A percentile compares a stretch with the other conserved stretches of the same genome.
Evolutionary conservation across 176 grass and related monocot genomes (phyloP).

Genomic region (Triticum timopheevii): DNA sequence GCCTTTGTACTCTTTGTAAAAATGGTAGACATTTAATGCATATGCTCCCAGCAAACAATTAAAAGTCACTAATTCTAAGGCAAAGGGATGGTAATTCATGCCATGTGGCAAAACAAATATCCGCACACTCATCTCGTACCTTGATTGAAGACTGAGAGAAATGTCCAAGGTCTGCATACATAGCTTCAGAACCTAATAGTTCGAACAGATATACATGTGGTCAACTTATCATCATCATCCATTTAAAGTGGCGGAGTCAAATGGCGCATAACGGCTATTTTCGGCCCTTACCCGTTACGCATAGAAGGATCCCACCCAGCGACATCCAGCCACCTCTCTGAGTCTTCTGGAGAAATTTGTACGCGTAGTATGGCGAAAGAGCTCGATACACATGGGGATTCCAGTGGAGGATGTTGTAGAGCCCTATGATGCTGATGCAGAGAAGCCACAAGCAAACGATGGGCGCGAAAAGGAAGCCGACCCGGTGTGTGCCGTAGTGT

Average conservation of each 20-base stretch:
- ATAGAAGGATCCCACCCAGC: slow-evolving; percentile 88
- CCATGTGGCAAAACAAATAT: not conserved
- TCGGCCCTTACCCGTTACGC: slow-evolving; percentile 71
- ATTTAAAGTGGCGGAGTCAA: not conserved
- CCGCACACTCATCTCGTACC: slow-evolving; percentile 40
- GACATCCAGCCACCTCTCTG: slow-evolving; percentile 80
- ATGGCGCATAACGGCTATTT: not conserved
- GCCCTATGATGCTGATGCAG: slow-evolving; percentile 74
- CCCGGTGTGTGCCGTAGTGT: slow-evolving; percentile 77
- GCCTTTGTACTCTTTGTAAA: not conserved
- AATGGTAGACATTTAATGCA: not conserved
- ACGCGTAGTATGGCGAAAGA: slow-evolving; percentile 76
- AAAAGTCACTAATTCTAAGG: not conserved
- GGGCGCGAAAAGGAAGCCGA: slow-evolving; percentile 88
- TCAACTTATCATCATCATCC: not conserved
- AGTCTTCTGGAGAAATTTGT: slow-evolving; percentile 86
- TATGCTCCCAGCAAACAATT: not conserved
- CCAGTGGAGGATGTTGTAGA: slow-evolving; percentile 89
- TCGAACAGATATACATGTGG: slow-evolving; percentile 19
- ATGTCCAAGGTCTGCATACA: slow-evolving; percentile 96
- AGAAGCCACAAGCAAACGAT: slow-evolving; percentile 76
- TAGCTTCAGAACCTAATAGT: slow-evolving; percentile 85
- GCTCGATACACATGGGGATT: slow-evolving; percentile 79
- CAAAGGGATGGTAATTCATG: not conserved
- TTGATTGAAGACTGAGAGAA: slow-evolving; percentile 90